phyloP scores from a whole-genome alignment of 495 filamentous ascomycete genomes.

The Annulohypoxylon stygium region DNA sequence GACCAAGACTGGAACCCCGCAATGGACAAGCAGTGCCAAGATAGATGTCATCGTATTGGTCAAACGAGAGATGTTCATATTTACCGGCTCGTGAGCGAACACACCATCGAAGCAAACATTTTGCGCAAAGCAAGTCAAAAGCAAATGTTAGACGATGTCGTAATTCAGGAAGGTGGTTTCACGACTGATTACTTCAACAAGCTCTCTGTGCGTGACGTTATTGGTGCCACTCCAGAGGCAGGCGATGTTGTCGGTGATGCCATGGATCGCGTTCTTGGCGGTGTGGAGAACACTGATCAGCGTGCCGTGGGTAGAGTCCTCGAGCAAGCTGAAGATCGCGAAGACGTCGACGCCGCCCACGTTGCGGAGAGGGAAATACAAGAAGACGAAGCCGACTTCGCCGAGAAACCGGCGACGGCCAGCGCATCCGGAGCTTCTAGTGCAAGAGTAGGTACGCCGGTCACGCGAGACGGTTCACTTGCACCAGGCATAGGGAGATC shows the following conservation, averaged over 20 bases:
- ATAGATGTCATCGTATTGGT: slow-evolving; percentile 96
- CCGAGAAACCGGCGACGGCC: slow-evolving; percentile 73
- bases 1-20: slow-evolving; percentile 99
- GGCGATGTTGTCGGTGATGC: slow-evolving; percentile 73
- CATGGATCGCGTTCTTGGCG: slow-evolving; percentile 87
- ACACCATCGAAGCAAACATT: slow-evolving; percentile 99
- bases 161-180: slow-evolving; percentile 98
- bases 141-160: slow-evolving; percentile 95
- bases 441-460: slow-evolving; percentile 59
- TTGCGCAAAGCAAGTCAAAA: slow-evolving; percentile 97
- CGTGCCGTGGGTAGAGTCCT: slow-evolving; percentile 72
- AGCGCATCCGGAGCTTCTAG: slow-evolving; percentile 60
- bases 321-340: slow-evolving; percentile 89
- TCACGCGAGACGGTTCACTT: slow-evolving; percentile 60
- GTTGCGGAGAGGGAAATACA: slow-evolving; percentile 90
- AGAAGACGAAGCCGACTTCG: slow-evolving; percentile 91
- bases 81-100: slow-evolving; percentile 95
- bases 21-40: slow-evolving; percentile 99
- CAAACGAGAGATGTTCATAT: slow-evolving; percentile 99
- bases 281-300: slow-evolving; percentile 61
- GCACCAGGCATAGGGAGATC: slow-evolving; percentile 51
- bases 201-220: slow-evolving; percentile 76
- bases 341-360: slow-evolving; percentile 89
- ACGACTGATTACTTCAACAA: slow-evolving; percentile 98
- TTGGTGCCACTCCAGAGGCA: slow-evolving; percentile 61